Evolutionary conservation across 2,329 filamentous ascomycete species (phyloP), one percentile per base, ranked within the genome.

Genomic region (Botrytis galanthina): DNA sequence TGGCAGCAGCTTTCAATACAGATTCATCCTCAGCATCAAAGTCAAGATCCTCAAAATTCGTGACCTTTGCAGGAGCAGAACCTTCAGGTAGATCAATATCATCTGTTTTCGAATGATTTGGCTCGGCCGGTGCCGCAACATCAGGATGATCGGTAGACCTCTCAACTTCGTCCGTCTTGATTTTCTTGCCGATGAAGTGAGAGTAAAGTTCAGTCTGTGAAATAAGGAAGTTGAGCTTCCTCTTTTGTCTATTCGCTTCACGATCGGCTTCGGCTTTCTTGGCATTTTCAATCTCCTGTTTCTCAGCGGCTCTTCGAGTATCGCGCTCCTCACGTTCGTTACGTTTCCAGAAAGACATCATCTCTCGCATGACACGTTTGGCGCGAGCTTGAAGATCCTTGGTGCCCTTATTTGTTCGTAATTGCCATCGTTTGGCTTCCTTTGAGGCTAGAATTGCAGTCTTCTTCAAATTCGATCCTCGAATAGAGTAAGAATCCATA

Each of bases 311-410:
- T 85, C 97, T 97, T 78, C 96, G 91, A 76, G 97, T 86, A 82
- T 99, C 96, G 75, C 96, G 93, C 82, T 99, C 96, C 81, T 99
- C 96, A 71, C 95, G 92, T 83, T 99, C 96, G 82, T 99, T 99
- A 73, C 95, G 92, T 84, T 98, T 98, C 96, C 96, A 99, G 87
- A 98, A 99, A 73, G 93, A 91, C 89, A 98, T 96, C 96, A 99
- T 99, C 84, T 99, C 96, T 81, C 96, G 91, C 96, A 99, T 99
- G 74, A 95, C 95, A 78, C 96, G 92, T 87, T 99, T 99, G 74
- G 96, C 96, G 66, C 96, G 91, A 60, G 96, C 96, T 82, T 98
- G 96, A 6, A 97, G 93, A 82, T 99, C 96, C 83, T 99, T 99
- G 82, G 93, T 96, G 81, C 95, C 97, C 87, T 99, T 98, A 86